Percentiles rank a stretch among this genome's conserved stretches.
Evolutionary conservation across 768 basidiomycete genomes (phyloP).

Genomic region (Suillus sp.): DNA sequence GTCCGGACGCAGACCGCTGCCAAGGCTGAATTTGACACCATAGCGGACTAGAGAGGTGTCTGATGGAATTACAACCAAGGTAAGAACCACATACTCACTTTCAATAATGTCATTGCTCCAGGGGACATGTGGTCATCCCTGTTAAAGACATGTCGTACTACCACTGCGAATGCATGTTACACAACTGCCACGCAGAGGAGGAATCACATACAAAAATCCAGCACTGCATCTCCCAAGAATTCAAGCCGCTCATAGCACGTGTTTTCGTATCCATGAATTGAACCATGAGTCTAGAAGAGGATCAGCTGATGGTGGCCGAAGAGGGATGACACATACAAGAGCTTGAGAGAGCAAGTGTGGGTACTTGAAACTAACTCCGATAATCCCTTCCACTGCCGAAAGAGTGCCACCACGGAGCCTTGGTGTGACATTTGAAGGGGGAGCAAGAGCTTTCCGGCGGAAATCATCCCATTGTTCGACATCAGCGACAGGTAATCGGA

Average conservation of each 20-base stretch:
- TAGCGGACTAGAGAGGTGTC: slow-evolving; percentile 57
- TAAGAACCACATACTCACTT: slow-evolving; percentile 44
- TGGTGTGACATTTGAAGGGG: slow-evolving; percentile 45
- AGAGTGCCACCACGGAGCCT: slow-evolving; percentile 51
- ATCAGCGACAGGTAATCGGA: slow-evolving; percentile 65
- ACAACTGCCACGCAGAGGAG: background rate
- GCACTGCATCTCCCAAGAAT: slow-evolving; percentile 84
- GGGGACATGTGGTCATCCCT: slow-evolving; percentile 66
- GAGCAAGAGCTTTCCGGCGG: slow-evolving; percentile 43
- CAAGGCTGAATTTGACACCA: slow-evolving; percentile 82
- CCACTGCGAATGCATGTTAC: slow-evolving; percentile 49
- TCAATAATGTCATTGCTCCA: slow-evolving; percentile 77
- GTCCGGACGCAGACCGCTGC: slow-evolving; percentile 75
- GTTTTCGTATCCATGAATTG: slow-evolving; percentile 54
- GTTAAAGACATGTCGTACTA: slow-evolving; percentile 68
- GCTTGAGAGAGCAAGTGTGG: slow-evolving; percentile 72
- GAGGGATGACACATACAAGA: slow-evolving; percentile 48
- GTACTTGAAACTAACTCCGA: slow-evolving; percentile 62
- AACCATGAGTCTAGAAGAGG: slow-evolving; percentile 62
- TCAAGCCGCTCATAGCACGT: slow-evolving; percentile 76
- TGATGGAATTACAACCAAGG: background rate
- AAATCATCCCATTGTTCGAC: slow-evolving; percentile 78
- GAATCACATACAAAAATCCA: slow-evolving; percentile 70
- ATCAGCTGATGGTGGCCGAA: slow-evolving; percentile 15
- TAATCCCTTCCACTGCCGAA: slow-evolving; percentile 59